These are phyloP conservation scores for Yarrowia galli DNA, from an alignment of 1,139 yeast genomes.

Conservation along the genomic window DNA sequence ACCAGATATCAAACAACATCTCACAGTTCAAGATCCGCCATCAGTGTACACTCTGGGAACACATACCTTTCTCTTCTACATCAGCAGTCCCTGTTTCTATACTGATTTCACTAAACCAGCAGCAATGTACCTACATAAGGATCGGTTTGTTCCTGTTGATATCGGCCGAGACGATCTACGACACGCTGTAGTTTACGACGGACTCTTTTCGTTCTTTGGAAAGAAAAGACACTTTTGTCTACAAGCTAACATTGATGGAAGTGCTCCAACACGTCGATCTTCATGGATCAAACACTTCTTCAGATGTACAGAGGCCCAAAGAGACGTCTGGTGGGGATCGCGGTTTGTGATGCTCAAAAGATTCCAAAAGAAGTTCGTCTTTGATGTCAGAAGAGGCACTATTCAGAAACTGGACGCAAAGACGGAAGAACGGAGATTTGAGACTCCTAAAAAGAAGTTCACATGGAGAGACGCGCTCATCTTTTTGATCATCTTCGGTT, in stretches of 20 bases:
- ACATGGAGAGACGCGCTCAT: background rate
- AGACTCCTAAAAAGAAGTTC: background rate
- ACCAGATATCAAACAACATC: background rate
- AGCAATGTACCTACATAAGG: background rate
- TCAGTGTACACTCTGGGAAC: background rate
- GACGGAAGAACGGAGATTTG: too few relatives aligned
- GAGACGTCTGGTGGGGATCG: background rate
- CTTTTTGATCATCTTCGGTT: background rate
- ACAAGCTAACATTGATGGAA: background rate
- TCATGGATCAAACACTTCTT: slow-evolving; percentile 4
- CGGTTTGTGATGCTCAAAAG: background rate
- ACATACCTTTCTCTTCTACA: slow-evolving; percentile 7
- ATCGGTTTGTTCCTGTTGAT: background rate
- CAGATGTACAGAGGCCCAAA: background rate
- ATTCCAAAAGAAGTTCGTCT: background rate
- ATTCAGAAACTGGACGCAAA: background rate
- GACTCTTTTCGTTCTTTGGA: background rate
- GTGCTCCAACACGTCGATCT: background rate
- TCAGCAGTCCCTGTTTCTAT: background rate
- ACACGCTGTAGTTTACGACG: slow-evolving; percentile 5
- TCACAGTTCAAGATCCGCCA: background rate
- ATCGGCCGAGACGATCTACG: background rate
- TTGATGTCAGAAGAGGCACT: background rate
- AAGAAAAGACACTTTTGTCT: background rate
- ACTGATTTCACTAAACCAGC: background rate